Conservation (phyloP, 2,329 filamentous ascomycete genomes). For the Canariomyces notabilis region DNA sequence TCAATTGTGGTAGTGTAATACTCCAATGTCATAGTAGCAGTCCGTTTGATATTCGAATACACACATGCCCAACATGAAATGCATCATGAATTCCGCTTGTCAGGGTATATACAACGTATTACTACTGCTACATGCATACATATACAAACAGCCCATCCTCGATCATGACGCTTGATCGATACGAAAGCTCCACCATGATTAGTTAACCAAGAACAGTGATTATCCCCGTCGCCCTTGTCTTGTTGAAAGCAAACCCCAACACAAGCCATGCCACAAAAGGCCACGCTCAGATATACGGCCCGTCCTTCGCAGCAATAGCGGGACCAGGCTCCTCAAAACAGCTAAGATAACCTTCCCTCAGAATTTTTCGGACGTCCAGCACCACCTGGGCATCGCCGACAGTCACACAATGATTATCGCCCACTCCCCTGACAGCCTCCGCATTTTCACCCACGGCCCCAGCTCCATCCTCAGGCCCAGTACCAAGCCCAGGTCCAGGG, state of each 20-base stretch:
- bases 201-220: too few species aligned
- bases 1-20: too few species aligned
- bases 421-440: background rate
- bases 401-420: background rate
- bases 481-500: too few species aligned
- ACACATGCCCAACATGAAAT: too few species aligned
- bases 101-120: background rate
- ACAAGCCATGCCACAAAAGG: too few species aligned
- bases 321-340: slow-evolving; percentile 12
- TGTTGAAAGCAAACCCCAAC: too few species aligned
- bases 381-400: background rate
- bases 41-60: too few species aligned
- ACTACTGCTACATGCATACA: background rate
- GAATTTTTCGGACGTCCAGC: slow-evolving; percentile 7
- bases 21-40: too few species aligned
- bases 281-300: too few species aligned
- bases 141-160: background rate
- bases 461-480: slow-evolving; percentile 12
- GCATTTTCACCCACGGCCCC: background rate
- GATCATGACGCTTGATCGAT: background rate
- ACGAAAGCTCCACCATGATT: too few species aligned
- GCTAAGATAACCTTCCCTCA: slow-evolving; percentile 15
- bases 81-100: too few species aligned
- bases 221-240: too few species aligned
- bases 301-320: background rate